A percentile compares a stretch with the other conserved stretches of the same genome.
These are phyloP conservation scores for Olyra latifolia DNA, from an alignment of 176 grass and related monocot species.

Conservation along the genomic window DNA sequence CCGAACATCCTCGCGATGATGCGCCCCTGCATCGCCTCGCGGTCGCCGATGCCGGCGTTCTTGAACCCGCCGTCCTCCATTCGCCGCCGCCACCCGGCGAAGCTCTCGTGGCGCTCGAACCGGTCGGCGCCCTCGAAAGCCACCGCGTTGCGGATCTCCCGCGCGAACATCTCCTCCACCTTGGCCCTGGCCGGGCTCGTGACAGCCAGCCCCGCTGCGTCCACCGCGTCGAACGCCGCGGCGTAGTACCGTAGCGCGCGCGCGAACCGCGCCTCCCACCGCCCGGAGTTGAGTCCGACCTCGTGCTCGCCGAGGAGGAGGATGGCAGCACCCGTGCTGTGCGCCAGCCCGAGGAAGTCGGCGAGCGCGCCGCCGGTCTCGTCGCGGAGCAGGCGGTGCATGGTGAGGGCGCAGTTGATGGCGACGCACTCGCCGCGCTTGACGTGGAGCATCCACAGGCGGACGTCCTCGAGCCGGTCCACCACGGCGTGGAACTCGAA, in stretches of 20 bases:
- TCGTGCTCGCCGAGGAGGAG: slow-evolving; percentile 85
- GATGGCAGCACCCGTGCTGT: slow-evolving; percentile 64
- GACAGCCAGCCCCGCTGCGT: slow-evolving; percentile 29
- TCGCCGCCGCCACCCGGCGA: slow-evolving; percentile 53
- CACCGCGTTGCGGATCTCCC: slow-evolving; percentile 83
- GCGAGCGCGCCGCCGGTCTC: slow-evolving; percentile 51
- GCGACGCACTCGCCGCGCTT: slow-evolving; percentile 91
- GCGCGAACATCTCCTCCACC: slow-evolving; percentile 87
- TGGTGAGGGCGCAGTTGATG: slow-evolving; percentile 67
- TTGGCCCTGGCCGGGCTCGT: slow-evolving; percentile 60
- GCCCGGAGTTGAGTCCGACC: slow-evolving; percentile 44
- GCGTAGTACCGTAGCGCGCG: slow-evolving; percentile 68
- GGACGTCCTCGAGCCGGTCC: slow-evolving; percentile 88
- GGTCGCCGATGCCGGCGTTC: slow-evolving; percentile 63
- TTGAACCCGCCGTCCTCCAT: slow-evolving; percentile 82
- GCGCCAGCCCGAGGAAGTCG: slow-evolving; percentile 67
- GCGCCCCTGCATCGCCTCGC: slow-evolving; percentile 77
- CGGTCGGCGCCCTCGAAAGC: slow-evolving; percentile 74
- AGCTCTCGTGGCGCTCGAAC: slow-evolving; percentile 77
- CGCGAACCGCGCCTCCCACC: slow-evolving; percentile 73
- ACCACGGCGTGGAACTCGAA: slow-evolving; percentile 95
- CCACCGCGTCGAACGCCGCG: slow-evolving; percentile 72
- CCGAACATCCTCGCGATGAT: slow-evolving; percentile 85
- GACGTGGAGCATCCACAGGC: slow-evolving; percentile 99
- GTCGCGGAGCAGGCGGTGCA: slow-evolving; percentile 73